Percentiles rank a stretch among this genome's conserved stretches.
Evolutionary conservation across 805 yeast species (phyloP).

Genomic region (Pichia eremophila): DNA sequence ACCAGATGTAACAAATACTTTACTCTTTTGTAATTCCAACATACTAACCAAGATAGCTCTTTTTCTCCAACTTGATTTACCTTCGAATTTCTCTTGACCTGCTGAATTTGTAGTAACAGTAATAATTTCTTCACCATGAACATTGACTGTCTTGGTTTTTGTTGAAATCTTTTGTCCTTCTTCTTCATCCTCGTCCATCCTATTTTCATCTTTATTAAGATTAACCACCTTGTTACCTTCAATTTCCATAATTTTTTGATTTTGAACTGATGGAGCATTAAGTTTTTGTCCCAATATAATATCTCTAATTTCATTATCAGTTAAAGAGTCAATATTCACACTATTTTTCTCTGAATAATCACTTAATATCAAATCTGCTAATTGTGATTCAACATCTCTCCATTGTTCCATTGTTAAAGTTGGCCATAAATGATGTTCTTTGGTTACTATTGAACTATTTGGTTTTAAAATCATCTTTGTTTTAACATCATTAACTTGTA

Average conservation of each 20-base stretch:
- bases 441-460: constrained; percentile 57
- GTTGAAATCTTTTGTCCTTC: constrained; percentile 59
- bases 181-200: constrained; percentile 3
- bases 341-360: constrained; percentile 82
- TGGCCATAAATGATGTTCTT: constrained; percentile 91
- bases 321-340: constrained; percentile 76
- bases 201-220: constrained; percentile 18
- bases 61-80: constrained; percentile 85
- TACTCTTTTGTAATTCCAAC: constrained; percentile 64
- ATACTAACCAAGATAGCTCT: constrained; percentile 73
- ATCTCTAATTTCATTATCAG: constrained; percentile 91
- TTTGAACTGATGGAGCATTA: constrained; percentile 75
- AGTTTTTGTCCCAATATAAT: constrained; percentile 91
- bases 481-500: constrained; percentile 67
- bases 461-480: constrained; percentile 70
- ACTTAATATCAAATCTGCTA: constrained; percentile 76
- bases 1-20: constrained; percentile 63
- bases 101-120: constrained; percentile 87
- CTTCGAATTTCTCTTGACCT: constrained; percentile 75
- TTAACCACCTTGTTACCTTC: constrained; percentile 40
- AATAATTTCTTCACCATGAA: constrained; percentile 92
- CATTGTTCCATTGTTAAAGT: constrained; percentile 80
- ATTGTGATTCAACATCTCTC: constrained; percentile 78
- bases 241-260: constrained; percentile 77
- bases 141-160: constrained; percentile 77